phyloP scores from a whole-genome alignment of 1,284 basidiomycete species.

The Neonothopanus nambi region DNA sequence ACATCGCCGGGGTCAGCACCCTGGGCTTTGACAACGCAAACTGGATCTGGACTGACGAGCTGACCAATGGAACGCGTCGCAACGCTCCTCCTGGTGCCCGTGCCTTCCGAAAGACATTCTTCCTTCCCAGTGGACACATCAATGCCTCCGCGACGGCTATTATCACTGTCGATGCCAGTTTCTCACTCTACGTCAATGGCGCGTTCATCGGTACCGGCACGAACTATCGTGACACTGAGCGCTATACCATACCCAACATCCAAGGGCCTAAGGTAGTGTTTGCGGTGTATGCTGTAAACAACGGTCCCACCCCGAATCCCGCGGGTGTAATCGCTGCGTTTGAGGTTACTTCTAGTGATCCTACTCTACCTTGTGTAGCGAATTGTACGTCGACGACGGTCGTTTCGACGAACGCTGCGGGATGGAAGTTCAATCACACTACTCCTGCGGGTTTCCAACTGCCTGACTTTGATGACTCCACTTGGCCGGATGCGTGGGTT shows the following conservation, averaged over 20 bases:
- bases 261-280: constrained; percentile 16
- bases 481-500: constrained; percentile 16
- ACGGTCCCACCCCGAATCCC: constrained; percentile 10
- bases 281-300: constrained; percentile 18
- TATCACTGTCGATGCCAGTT: constrained; percentile 12
- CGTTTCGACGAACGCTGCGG: constrained; percentile 11
- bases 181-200: constrained; percentile 21
- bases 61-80: constrained; percentile 4
- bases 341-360: constrained; percentile 14
- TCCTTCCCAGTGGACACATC: constrained; percentile 14
- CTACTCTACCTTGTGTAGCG: neutral
- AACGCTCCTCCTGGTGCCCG: constrained; percentile 17
- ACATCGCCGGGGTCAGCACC: constrained; percentile 17
- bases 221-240: constrained; percentile 14
- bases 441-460: constrained; percentile 19
- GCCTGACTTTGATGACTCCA: constrained; percentile 18
- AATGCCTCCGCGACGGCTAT: constrained; percentile 15
- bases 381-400: constrained; percentile 15
- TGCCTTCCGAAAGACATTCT: constrained; percentile 21
- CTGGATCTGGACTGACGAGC: constrained; percentile 25
- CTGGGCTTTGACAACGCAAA: constrained; percentile 2
- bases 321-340: constrained; percentile 19
- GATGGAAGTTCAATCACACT: constrained; percentile 12
- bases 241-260: constrained; percentile 11
- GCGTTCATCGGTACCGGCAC: constrained; percentile 16